Evolutionary conservation across 1,284 basidiomycete species (phyloP).

Genomic region (Bondarzewia mesenterica): DNA sequence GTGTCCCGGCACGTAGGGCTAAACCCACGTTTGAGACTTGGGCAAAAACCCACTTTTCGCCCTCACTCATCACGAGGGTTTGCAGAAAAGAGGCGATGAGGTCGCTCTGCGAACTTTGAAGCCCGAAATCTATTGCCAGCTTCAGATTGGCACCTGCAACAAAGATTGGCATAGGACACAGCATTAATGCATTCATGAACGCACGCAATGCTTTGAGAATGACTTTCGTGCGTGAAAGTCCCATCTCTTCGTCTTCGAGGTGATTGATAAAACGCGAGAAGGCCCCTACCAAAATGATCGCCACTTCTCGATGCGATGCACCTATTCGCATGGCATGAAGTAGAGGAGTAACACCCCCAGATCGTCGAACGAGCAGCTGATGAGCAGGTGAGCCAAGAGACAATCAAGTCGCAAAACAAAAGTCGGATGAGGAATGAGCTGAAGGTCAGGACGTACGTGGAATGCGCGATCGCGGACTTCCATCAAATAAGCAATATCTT

Average conservation of each 20-base stretch:
- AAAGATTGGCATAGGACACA: constrained; percentile 1
- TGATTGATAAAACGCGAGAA: constrained; percentile 78
- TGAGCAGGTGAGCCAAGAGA: constrained; percentile 1
- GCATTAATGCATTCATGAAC: constrained; percentile 12
- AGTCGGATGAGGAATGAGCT: constrained; percentile 4
- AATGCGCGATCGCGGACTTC: constrained; percentile 73
- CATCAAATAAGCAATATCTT: constrained; percentile 71
- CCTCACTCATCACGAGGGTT: constrained; percentile 81
- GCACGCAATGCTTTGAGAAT: constrained; percentile 68
- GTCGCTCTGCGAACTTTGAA: constrained; percentile 69
- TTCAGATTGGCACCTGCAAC: constrained; percentile 67
- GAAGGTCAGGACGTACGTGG: constrained; percentile 41
- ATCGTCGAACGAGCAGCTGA: constrained; percentile 66
- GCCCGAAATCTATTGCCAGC: constrained; percentile 74
- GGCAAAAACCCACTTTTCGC: constrained; percentile 67
- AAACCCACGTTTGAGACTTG: constrained; percentile 52
- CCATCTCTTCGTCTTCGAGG: constrained; percentile 63
- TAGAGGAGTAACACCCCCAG: constrained; percentile 68
- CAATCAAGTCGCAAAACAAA: too few relatives aligned
- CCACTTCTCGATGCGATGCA: constrained; percentile 62
- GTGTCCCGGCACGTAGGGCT: constrained; percentile 52
- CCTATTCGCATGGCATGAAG: constrained; percentile 79
- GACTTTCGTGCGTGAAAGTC: constrained; percentile 52
- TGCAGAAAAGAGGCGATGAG: constrained; percentile 78
- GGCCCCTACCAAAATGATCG: constrained; percentile 69